phyloP scores from a whole-genome alignment of 257 asterid species.

The Solanum okadae region DNA sequence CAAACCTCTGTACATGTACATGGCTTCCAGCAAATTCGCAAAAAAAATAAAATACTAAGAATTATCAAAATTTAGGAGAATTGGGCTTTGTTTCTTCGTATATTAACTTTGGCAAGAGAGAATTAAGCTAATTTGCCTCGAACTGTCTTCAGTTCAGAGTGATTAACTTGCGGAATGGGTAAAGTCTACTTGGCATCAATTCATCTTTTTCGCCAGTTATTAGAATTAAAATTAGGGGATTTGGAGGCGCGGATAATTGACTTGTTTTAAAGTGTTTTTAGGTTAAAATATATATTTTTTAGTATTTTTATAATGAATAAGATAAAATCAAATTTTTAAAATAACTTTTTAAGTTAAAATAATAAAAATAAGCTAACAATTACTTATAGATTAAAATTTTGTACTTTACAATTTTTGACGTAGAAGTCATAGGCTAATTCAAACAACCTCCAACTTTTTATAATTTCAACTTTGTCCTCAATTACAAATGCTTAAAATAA shows the following conservation, averaged over 20 bases:
- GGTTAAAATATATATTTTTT: neutral
- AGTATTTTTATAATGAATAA: no score
- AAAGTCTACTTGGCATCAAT: neutral
- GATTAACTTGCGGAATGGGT: neutral
- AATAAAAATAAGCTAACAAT: no score
- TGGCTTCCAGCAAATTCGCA: neutral
- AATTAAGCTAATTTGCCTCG: neutral
- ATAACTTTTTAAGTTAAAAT: no score
- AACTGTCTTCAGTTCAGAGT: neutral
- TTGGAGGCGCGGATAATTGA: neutral
- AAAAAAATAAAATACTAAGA: neutral
- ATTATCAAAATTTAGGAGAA: neutral
- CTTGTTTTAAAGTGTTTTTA: no score
- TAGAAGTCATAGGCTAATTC: neutral
- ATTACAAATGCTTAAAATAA: neutral
- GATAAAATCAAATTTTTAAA: no score
- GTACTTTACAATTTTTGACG: no score
- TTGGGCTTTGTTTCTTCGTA: neutral
- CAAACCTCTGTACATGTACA: conserved; percentile 26
- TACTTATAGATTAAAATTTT: no score
- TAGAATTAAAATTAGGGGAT: neutral
- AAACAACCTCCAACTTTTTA: neutral
- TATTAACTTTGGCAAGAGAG: neutral
- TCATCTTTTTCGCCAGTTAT: neutral
- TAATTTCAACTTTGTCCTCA: neutral